Conservation (phyloP, 2,329 filamentous ascomycete genomes). For the Aspergillus sergii region DNA sequence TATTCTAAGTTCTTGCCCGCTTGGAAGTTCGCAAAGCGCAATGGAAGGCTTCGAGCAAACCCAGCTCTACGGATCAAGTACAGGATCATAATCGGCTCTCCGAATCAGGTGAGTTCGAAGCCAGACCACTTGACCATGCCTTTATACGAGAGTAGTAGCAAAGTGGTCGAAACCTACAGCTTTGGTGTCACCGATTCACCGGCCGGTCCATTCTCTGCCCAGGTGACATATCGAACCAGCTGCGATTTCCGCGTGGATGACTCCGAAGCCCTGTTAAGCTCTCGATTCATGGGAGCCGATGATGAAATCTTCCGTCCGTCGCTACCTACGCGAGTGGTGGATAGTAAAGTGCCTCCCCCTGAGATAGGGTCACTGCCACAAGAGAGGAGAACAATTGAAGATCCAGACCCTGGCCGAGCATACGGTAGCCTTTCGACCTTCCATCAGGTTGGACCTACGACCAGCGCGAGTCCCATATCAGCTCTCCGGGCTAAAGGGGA, state of each 20-base stretch:
- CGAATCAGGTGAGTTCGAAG: slow-evolving; percentile 53
- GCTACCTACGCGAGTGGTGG: slow-evolving; percentile 57
- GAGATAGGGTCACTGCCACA: slow-evolving; percentile 78
- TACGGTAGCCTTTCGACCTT: slow-evolving; percentile 92
- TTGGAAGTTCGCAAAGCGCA: slow-evolving; percentile 79
- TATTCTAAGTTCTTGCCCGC: slow-evolving; percentile 80
- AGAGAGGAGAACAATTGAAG: slow-evolving; percentile 52
- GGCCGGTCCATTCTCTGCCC: slow-evolving; percentile 78
- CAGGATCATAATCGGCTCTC: slow-evolving; percentile 67
- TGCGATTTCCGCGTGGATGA: slow-evolving; percentile 92
- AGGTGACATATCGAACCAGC: slow-evolving; percentile 82
- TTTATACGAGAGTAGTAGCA: slow-evolving; percentile 64
- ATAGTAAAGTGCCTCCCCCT: slow-evolving; percentile 32
- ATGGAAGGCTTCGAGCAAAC: slow-evolving; percentile 69
- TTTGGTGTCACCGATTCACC: slow-evolving; percentile 87
- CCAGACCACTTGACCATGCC: slow-evolving; percentile 72
- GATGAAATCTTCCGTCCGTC: slow-evolving; percentile 85
- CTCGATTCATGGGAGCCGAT: slow-evolving; percentile 88
- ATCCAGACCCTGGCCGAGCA: slow-evolving; percentile 70
- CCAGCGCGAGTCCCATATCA: slow-evolving; percentile 84
- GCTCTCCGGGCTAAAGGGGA: slow-evolving; percentile 72
- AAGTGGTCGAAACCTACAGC: slow-evolving; percentile 72
- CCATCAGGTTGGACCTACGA: slow-evolving; percentile 70
- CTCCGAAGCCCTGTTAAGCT: slow-evolving; percentile 86
- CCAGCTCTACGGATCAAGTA: slow-evolving; percentile 73